Evolutionary conservation across 78 protist genomes (phyloP), one percentile per base, ranked within the genome.

Genomic region (Mantamonas sphyraenae): DNA sequence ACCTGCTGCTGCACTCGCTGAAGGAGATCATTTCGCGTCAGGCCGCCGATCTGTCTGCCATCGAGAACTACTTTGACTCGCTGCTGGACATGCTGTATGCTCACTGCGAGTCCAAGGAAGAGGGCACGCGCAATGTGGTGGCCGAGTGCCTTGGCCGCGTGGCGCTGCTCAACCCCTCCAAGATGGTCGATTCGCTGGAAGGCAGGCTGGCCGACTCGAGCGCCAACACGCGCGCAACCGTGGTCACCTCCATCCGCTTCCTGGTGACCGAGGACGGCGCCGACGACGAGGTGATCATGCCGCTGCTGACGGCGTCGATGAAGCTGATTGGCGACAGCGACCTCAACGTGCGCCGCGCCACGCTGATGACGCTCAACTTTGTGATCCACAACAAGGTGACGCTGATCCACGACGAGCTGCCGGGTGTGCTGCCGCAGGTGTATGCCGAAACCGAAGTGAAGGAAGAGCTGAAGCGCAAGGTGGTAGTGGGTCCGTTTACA

Each of bases 401-500:
- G 10, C 67, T 85, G n/a, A 33, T 91, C 43, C 68, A 71, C 68
- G 79, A 53, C n/a, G 22, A 22, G 17, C 65, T 88, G 26, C 16
- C 57, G 19, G 31, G 1, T 39, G 59, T 81, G 38, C 47, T 88
- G 35, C 93, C 95, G 24, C 33, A 62, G 56, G 43, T 90, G 26
- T 90, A 90, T 59, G 55, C 19, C 14, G 82, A 88, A 59, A 69
- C 90, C 22, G 42, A 58, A n/a, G 45, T 3, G 7, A 37, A 37
- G 53, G 79, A 82, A 24, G 93, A 84, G 64, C 85, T 89, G 65
- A 88, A 86, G n/a, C 81, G 88, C 57, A 68, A 66, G 43, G 95
- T 93, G 39, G 73, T 81, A 71, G 80, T 93, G 59, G 97, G 97
- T 12, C 97, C 97, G 20, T 93, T 93, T 81, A 93, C 71, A 84